phyloP scores from a whole-genome alignment of 306 rosid genomes.

The Sophora flavescens region DNA sequence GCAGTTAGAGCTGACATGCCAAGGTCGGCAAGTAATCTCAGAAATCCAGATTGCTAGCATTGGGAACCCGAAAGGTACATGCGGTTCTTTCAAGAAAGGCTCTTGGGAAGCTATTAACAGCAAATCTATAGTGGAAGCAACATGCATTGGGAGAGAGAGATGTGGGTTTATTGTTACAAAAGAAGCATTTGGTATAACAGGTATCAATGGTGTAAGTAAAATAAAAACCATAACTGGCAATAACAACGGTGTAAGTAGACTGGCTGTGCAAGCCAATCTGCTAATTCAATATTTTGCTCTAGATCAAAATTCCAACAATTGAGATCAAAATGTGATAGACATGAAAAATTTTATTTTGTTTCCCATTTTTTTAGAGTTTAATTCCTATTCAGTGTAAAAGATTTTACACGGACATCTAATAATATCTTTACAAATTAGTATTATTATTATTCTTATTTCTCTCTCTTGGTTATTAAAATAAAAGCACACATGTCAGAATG shows the following conservation, averaged over 20 bases:
- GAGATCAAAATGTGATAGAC: no score
- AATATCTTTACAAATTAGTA: no score
- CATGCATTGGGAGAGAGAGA: slow-evolving; percentile 21
- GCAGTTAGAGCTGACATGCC: neutral
- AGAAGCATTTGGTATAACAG: neutral
- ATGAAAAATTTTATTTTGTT: no score
- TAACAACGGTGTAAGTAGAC: neutral
- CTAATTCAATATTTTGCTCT: neutral
- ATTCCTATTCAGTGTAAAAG: no score
- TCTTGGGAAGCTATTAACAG: slow-evolving; percentile 20
- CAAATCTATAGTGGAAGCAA: slow-evolving; percentile 12
- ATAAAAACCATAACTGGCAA: neutral
- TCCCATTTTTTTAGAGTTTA: no score
- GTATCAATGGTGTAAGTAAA: neutral
- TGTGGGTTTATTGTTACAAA: neutral
- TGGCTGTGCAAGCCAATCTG: slow-evolving; percentile 36
- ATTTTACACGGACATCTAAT: no score
- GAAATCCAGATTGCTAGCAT: neutral
- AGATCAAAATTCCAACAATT: no score
- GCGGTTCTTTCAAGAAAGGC: slow-evolving; percentile 24
- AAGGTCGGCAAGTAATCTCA: neutral
- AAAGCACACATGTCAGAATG: no score
- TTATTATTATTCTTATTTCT: no score
- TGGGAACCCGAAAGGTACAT: neutral
- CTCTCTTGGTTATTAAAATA: no score